These are phyloP conservation scores for Delitschia confertaspora DNA, from an alignment of 495 filamentous ascomycete species.

Conservation along the genomic window DNA sequence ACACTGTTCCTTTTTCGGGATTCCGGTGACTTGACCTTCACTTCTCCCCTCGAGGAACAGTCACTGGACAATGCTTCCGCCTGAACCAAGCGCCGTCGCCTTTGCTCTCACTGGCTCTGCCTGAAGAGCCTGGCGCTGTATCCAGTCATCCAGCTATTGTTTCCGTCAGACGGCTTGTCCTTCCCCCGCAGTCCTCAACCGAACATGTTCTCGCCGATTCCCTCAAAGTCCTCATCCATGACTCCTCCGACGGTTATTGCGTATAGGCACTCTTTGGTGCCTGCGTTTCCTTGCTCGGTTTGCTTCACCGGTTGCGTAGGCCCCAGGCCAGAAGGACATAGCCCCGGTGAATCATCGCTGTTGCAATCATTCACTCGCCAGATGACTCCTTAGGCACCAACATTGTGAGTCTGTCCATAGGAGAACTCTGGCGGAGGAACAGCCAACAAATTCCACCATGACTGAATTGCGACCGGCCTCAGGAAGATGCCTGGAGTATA, in stretches of 20 bases:
- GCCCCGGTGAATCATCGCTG: slow-evolving; percentile 24
- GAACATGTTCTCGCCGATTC: slow-evolving; percentile 5
- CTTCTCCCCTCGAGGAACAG: neutral
- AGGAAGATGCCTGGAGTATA: slow-evolving; percentile 25
- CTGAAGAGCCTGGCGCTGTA: slow-evolving; percentile 21
- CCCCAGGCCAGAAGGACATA: slow-evolving; percentile 1
- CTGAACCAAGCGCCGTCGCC: slow-evolving; percentile 7
- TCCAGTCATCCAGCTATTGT: slow-evolving; percentile 7
- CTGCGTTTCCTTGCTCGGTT: slow-evolving; percentile 10
- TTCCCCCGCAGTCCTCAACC: slow-evolving; percentile 3
- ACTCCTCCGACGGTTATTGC: slow-evolving; percentile 10
- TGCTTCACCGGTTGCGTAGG: slow-evolving; percentile 18
- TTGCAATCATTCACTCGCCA: slow-evolving; percentile 21
- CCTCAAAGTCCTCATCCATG: slow-evolving; percentile 9
- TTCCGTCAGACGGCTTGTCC: slow-evolving; percentile 9
- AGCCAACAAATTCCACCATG: slow-evolving; percentile 15
- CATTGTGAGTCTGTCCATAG: slow-evolving; percentile 13
- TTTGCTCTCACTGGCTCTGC: slow-evolving; percentile 13
- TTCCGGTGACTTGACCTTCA: slow-evolving; percentile 14
- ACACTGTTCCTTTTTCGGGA: slow-evolving; percentile 6
- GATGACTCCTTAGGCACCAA: slow-evolving; percentile 20
- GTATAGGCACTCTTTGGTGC: slow-evolving; percentile 9
- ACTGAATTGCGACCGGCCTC: slow-evolving; percentile 18
- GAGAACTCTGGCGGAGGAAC: slow-evolving; percentile 10
- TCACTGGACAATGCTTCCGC: slow-evolving; percentile 15